These are phyloP conservation scores for Zygotorulaspora sp. DNA, from an alignment of 805 yeast genomes.

Conservation along the genomic window DNA sequence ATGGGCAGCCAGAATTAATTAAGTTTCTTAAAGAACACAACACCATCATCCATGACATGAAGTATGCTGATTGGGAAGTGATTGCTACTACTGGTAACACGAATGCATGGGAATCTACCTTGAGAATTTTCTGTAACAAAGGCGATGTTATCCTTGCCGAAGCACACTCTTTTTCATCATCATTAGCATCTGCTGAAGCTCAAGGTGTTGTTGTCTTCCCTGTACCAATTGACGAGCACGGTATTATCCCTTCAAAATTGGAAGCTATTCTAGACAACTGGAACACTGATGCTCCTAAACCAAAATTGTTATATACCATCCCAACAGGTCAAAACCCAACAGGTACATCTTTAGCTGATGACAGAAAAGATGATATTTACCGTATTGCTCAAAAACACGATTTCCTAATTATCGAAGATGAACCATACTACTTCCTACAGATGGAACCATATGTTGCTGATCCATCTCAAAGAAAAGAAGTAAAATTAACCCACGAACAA, in stretches of 20 bases:
- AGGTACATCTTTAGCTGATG: slow-evolving; percentile 73
- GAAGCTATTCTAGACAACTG: slow-evolving; percentile 61
- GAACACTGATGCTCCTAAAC: slow-evolving; percentile 61
- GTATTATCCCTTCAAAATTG: slow-evolving; percentile 69
- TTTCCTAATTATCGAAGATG: slow-evolving; percentile 85
- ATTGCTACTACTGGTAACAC: slow-evolving; percentile 80
- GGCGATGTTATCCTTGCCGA: slow-evolving; percentile 85
- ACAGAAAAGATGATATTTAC: slow-evolving; percentile 75
- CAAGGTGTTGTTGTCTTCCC: slow-evolving; percentile 66
- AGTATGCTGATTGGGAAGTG: slow-evolving; percentile 67
- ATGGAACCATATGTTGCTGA: slow-evolving; percentile 70
- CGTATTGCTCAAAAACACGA: slow-evolving; percentile 80
- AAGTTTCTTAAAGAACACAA: slow-evolving; percentile 75
- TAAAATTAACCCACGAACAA: slow-evolving; percentile 49
- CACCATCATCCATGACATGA: slow-evolving; percentile 41
- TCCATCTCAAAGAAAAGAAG: slow-evolving; percentile 32
- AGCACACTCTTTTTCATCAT: slow-evolving; percentile 77
- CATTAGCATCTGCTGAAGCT: slow-evolving; percentile 76
- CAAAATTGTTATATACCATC: slow-evolving; percentile 83
- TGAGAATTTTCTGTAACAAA: slow-evolving; percentile 69
- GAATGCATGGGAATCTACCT: slow-evolving; percentile 78
- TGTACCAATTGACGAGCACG: slow-evolving; percentile 71
- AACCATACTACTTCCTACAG: slow-evolving; percentile 95
- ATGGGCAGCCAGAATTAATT: slow-evolving; percentile 71
- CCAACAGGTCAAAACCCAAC: slow-evolving; percentile 99